A percentile compares a stretch with the other conserved stretches of the same genome.
Evolutionary conservation across 2,329 filamentous ascomycete species (phyloP).

Genomic region (Fusarium annulatum): DNA sequence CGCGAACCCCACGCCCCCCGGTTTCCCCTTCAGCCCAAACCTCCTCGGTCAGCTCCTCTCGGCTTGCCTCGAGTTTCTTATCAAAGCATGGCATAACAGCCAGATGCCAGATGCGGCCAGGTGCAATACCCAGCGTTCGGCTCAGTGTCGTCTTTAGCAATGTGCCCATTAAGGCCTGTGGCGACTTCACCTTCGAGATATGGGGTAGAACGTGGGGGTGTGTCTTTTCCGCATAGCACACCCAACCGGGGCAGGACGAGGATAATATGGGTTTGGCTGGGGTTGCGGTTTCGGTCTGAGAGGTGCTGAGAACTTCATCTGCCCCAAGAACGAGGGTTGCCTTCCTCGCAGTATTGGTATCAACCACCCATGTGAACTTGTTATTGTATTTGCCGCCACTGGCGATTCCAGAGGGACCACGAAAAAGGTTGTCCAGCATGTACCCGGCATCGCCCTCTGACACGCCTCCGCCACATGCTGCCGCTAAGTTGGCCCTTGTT

Average conservation of each 20-base stretch:
- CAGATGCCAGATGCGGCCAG: conserved; percentile 90
- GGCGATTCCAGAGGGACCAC: conserved; percentile 74
- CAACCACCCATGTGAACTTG: conserved; percentile 88
- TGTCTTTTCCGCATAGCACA: conserved; percentile 98
- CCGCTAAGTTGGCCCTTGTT: conserved; percentile 87
- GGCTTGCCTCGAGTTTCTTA: conserved; percentile 96
- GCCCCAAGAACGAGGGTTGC: conserved; percentile 84
- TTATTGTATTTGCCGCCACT: conserved; percentile 78
- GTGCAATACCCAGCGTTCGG: conserved; percentile 75
- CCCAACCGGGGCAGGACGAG: conserved; percentile 95
- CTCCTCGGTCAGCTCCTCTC: conserved; percentile 87
- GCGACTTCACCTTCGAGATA: conserved; percentile 90
- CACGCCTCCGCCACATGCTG: conserved; percentile 78
- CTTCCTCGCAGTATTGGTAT: conserved; percentile 86
- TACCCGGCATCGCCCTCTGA: conserved; percentile 78
- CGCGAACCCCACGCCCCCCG: conserved; percentile 72
- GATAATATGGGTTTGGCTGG: conserved; percentile 75
- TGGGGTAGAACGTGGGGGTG: conserved; percentile 94
- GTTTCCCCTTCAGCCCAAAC: conserved; percentile 71
- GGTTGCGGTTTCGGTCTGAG: conserved; percentile 32
- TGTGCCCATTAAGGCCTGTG: conserved; percentile 91
- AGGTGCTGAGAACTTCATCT: conserved; percentile 70
- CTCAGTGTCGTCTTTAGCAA: conserved; percentile 88
- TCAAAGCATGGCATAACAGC: conserved; percentile 99
- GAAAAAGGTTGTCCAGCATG: conserved; percentile 84